Evolutionary conservation across 768 basidiomycete genomes (phyloP), one percentile per base, ranked within the genome.

Genomic region (Suillus ampliporus): DNA sequence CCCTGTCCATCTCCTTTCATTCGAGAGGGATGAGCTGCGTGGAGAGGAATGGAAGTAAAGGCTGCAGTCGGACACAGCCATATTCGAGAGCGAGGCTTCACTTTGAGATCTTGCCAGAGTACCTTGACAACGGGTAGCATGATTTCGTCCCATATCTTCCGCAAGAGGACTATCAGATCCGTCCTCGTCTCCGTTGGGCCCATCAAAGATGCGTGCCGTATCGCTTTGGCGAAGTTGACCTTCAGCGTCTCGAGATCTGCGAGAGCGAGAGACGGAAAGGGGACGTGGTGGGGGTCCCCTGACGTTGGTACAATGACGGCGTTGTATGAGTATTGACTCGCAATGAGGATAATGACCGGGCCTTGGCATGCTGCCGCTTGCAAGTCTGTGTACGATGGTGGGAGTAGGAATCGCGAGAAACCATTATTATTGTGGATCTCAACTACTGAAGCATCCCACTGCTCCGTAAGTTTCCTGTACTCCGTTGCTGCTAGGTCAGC

Each of bases 371-470:
- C 57, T 44, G 60, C 65, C 3, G 9, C 28, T 13, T 31, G 44
- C 10, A 66, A 47, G 19, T 41, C 58, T 1, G 26, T 10, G 44
- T 58, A 64, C 14, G 67, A 63, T 4, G 48, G 26, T 5, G 65
- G 58, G 23, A 40, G 53, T 9, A 68, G 43, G 41, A 68, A 67
- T 11, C 62, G 26, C 6, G 34, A 31, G 57, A 68, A 66, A 2
- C 67, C 67, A 23, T 48, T 50, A 17, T 62, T 17, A 11, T 59
- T 14, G 6, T 67, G 63, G 21, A 68, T 66, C 13, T 63, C 23
- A 8, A 5, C 21, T 26, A 69, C 53, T 28, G 57, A 13, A n/a
- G 53, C 48, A 7, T 65, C 68, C 64, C 67, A 66, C 21, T 66
- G 23, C 8, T 2, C 19, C 23, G 5, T 17, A 31, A 34, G 15